Conservation (phyloP, 176 grass and related monocot genomes). For the Oryza nivara region DNA sequence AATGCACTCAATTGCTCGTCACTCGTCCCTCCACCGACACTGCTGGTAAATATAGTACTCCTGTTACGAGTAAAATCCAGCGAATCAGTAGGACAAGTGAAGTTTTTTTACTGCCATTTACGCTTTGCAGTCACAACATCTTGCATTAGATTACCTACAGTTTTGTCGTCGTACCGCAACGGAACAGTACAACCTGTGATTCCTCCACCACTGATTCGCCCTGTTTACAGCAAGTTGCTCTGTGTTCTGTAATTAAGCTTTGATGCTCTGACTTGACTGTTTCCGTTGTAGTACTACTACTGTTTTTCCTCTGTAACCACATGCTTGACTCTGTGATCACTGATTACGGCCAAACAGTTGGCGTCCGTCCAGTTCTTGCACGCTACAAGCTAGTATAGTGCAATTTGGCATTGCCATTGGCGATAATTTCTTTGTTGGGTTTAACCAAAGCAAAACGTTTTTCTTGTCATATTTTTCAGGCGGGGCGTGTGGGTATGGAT, state of each 20-base stretch:
- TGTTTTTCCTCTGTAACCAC: not conserved
- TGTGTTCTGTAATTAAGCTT: not conserved
- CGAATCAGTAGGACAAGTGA: not conserved
- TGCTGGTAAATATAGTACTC: not conserved
- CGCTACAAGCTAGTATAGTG: not conserved
- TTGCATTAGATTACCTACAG: not conserved
- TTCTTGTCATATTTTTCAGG: conserved; percentile 36
- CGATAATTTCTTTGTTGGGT: not conserved
- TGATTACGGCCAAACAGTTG: not conserved
- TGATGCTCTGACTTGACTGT: conserved; percentile 1
- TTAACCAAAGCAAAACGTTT: not conserved
- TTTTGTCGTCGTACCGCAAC: conserved; percentile 29
- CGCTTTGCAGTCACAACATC: not conserved
- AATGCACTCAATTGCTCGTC: not conserved
- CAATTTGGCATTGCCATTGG: not conserved
- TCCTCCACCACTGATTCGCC: not conserved
- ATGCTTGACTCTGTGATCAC: not conserved
- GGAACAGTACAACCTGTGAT: conserved; percentile 14
- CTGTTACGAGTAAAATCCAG: conserved; percentile 21
- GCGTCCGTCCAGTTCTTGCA: not conserved
- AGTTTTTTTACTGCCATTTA: conserved; percentile 29
- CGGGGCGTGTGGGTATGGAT: conserved; percentile 92
- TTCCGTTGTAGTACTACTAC: not conserved
- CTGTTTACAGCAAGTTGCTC: conserved; percentile 30
- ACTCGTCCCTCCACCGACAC: conserved; percentile 40